Base-by-base conservation (phyloP, 225 moss, liverwort and hornwort genomes). In the Lunularia cruciata region DNA sequence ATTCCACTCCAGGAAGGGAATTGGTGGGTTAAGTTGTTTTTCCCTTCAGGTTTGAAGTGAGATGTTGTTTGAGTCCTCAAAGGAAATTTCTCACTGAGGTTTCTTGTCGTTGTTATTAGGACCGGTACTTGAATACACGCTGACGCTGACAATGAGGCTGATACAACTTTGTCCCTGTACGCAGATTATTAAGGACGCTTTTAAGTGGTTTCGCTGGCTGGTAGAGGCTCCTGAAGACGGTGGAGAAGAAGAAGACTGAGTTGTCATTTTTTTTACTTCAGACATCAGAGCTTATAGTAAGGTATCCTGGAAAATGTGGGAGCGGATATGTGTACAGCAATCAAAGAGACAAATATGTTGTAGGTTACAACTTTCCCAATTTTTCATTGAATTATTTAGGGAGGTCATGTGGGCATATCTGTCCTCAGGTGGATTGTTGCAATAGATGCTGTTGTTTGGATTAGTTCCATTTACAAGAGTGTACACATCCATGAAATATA, bases 311-410 rank as follows among this genome's bases (percentile, higher is more conserved):
- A 87, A 84, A 81, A 76, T 74, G 77, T 84, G 87, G 83, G 81
- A 88, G 90, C 92, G 90, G 92, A 90, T 90, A 85, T 89, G 90
- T 98, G 96, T 98, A 93, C 93, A 98, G 93, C 93, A 90, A 89
- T 85, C 77, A 74, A 69, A 77, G 72, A 77, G 81, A 77, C 73
- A 75, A 68, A 58, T 72, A 77, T 76, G 80, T 76, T 73, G 76
- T 80, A 81, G 81, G 81, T 81, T 73, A 72, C 73, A 76, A 72
- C 76, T 73, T 57, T 73, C 68, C 80, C 63, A 63, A 77, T 52
- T 81, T 77, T 81, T 74, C 74, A 66, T 46, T 71, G 60, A 65
- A 71, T 70, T 76, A 63, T 76, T 68, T 77, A 81, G 81, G 52
- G 76, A 70, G 77, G 68, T 77, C 53, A 39, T 38, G 66, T 71